Base-by-base conservation (phyloP, 164 flowering plant species). In the Liquidambar formosana region DNA sequence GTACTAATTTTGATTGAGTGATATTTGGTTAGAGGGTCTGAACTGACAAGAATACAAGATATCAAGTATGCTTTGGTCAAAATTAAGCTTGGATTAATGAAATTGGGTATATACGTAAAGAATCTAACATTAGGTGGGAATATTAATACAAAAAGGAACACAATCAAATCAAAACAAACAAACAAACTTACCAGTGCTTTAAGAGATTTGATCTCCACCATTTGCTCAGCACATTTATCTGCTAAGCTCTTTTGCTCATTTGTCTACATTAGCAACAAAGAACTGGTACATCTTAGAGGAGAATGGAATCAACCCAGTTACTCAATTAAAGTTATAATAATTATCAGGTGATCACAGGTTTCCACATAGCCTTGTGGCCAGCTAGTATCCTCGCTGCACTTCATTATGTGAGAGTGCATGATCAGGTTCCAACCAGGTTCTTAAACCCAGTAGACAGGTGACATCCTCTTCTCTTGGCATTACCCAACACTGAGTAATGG, bases 131-230 rank as follows among this genome's bases (percentile, higher is more conserved):
- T 5, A 16, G 6, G 19, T 3, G 18, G 19, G 21, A 21, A 21
- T 18, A 51, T 18, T 9, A 51, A 51, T 16, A 51, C 21, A 4
- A n/a, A n/a, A n/a, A n/a, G n/a, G n/a, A 61, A 64, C 9, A 10
- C 14, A 14, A 54, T 14, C 6, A 23, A 44, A 52, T 23, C 3
- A 63, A 8, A 23, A 21, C 57, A 23, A 45, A 46, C 26, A 11
- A 41, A 52, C 25, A 68, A 54, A 79, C 87, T 76, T 76, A 93
- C 99, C 86, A 80, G 47, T 57, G 73, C 83, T 71, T 85, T 84
- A 12, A 91, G 88, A 63, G 91, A 84, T 73, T 90, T 88, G 77
- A 91, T 93, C 73, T 91, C 88, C 46, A 23, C 74, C 60, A 57
- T 75, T 73, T 88, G 93, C 70, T 80, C 75, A 65, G 85, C 78